phyloP scores from a whole-genome alignment of 2,329 filamentous ascomycete species.

The Dryadomyces quercus-mongolicae region DNA sequence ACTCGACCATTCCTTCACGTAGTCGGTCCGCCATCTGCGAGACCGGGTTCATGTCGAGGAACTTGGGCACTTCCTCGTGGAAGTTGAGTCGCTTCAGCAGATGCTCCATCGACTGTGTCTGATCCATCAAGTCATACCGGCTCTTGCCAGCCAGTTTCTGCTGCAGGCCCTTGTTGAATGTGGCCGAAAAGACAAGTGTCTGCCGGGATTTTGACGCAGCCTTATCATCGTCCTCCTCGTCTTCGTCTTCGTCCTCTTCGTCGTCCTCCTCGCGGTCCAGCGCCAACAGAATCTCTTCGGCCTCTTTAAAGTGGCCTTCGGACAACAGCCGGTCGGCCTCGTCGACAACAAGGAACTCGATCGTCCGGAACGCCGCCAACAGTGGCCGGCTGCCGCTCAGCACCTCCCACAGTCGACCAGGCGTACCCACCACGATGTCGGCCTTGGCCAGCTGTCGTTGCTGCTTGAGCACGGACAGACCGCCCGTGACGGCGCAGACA shows the following conservation, averaged over 20 bases:
- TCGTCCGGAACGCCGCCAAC: slow-evolving; percentile 56
- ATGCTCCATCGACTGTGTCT: slow-evolving; percentile 83
- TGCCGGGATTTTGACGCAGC: slow-evolving; percentile 46
- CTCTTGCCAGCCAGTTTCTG: slow-evolving; percentile 78
- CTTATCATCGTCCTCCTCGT: slow-evolving; percentile 33
- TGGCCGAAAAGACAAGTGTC: slow-evolving; percentile 92
- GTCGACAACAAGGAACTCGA: slow-evolving; percentile 79
- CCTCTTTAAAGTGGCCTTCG: slow-evolving; percentile 90
- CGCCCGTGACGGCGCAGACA: slow-evolving; percentile 84
- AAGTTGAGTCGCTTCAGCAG: slow-evolving; percentile 85
- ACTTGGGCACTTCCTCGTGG: slow-evolving; percentile 69
- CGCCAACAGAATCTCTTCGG: slow-evolving; percentile 73
- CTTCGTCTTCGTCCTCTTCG: slow-evolving; percentile 32
- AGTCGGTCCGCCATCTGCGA: slow-evolving; percentile 79
- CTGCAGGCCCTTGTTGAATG: slow-evolving; percentile 83
- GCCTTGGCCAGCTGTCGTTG: slow-evolving; percentile 71
- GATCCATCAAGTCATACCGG: slow-evolving; percentile 53
- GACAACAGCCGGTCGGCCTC: slow-evolving; percentile 88
- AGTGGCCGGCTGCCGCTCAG: slow-evolving; percentile 63
- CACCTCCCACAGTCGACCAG: slow-evolving; percentile 89
- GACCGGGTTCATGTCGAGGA: slow-evolving; percentile 82
- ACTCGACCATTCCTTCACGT: slow-evolving; percentile 85
- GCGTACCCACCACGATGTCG: slow-evolving; percentile 88
- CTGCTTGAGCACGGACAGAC: slow-evolving; percentile 89
- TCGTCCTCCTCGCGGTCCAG: slow-evolving; percentile 61